These are phyloP conservation scores for Colletotrichum coccodes DNA, from an alignment of 2,329 filamentous ascomycete species.

Conservation along the genomic window DNA sequence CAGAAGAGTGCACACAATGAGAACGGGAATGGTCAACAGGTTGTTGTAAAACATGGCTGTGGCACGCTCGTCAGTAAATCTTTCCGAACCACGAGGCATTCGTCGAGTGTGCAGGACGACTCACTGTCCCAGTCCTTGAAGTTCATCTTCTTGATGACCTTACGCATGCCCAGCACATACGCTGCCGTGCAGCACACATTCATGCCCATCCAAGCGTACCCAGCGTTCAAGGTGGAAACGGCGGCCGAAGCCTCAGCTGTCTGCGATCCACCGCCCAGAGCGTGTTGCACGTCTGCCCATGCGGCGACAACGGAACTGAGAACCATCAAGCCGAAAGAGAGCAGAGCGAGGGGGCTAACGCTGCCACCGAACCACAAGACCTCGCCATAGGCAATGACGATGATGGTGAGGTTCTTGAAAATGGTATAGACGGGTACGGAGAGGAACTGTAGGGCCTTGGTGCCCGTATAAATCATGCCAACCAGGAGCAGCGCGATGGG, in stretches of 20 bases:
- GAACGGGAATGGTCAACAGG: conserved; percentile 92
- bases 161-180: conserved; percentile 93
- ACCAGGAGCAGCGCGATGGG: conserved; percentile 95
- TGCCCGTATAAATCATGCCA: conserved; percentile 98
- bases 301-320: conserved; percentile 93
- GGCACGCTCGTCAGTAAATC: conserved; percentile 41
- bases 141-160: conserved; percentile 99
- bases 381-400: conserved; percentile 97
- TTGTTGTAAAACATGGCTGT: conserved; percentile 99
- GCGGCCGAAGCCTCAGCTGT: conserved; percentile 73
- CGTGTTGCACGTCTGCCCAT: conserved; percentile 96
- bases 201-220: conserved; percentile 97
- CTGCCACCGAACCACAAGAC: conserved; percentile 97
- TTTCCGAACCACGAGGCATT: not conserved
- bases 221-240: conserved; percentile 90
- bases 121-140: conserved; percentile 99
- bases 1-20: conserved; percentile 83
- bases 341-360: conserved; percentile 85
- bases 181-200: conserved; percentile 96
- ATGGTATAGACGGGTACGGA: conserved; percentile 99
- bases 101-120: conserved; percentile 49
- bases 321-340: conserved; percentile 97
- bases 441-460: conserved; percentile 94
- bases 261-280: conserved; percentile 67
- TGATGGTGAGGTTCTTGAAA: conserved; percentile 99